Conservation (phyloP, 2,329 filamentous ascomycete genomes). For the Lachnellula arida region DNA sequence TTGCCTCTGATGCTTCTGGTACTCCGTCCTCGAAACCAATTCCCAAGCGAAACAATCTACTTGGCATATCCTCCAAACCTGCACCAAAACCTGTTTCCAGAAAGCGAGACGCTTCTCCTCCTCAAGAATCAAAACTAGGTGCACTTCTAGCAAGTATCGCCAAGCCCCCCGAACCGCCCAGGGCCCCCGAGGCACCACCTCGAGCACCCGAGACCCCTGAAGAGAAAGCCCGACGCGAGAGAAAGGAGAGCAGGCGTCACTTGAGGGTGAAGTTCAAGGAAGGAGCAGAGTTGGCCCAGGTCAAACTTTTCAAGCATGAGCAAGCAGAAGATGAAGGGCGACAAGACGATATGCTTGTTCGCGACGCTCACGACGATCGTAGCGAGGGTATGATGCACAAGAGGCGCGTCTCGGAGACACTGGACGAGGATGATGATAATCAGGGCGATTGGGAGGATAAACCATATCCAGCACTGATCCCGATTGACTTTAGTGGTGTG, state of each 20-base stretch:
- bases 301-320: conserved; percentile 68
- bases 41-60: conserved; percentile 27
- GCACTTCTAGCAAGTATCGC: conserved; percentile 32
- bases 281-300: conserved; percentile 59
- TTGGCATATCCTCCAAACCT: conserved; percentile 26
- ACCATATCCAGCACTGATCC: conserved; percentile 47
- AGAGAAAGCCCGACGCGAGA: conserved; percentile 60
- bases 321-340: conserved; percentile 66
- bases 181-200: conserved; percentile 25
- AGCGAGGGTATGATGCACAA: conserved; percentile 68
- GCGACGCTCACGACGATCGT: conserved; percentile 67
- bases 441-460: conserved; percentile 39
- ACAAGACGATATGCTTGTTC: conserved; percentile 57
- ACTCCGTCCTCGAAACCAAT: conserved; percentile 24
- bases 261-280: conserved; percentile 68
- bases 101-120: conserved; percentile 32
- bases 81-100: conserved; percentile 29
- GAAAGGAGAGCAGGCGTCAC: conserved; percentile 67
- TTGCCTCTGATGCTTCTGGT: conserved; percentile 27
- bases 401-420: conserved; percentile 44
- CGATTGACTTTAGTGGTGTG: conserved; percentile 39
- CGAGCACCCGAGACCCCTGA: conserved; percentile 57
- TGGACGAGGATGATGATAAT: conserved; percentile 47
- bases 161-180: conserved; percentile 29
- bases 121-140: conserved; percentile 30